These are phyloP conservation scores for Teratosphaeria epicoccoides DNA, from an alignment of 2,329 filamentous ascomycete species.

Conservation along the genomic window DNA sequence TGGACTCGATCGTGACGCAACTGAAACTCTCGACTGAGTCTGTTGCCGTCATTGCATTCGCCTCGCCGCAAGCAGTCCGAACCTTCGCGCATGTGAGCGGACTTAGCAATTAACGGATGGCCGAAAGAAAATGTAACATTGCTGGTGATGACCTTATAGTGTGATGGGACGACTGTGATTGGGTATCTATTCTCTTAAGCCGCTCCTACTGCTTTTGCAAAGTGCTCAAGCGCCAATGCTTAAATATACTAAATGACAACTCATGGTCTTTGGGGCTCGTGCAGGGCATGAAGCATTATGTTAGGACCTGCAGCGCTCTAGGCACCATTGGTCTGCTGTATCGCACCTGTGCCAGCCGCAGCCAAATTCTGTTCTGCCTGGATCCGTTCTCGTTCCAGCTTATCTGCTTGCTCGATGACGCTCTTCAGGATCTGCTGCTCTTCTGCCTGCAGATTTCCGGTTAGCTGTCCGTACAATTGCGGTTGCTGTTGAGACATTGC, in stretches of 20 bases:
- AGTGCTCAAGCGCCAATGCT: background rate
- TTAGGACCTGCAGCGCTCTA: background rate
- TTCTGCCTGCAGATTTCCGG: conserved; percentile 64
- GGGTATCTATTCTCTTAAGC: background rate
- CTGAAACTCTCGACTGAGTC: no score
- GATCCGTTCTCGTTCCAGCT: conserved; percentile 27
- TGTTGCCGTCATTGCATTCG: no score
- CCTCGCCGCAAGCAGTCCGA: no score
- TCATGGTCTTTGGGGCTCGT: background rate
- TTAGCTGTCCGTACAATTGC: conserved; percentile 72
- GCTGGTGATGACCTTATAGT: background rate
- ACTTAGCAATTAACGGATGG: no score
- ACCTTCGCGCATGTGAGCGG: no score
- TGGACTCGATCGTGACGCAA: no score
- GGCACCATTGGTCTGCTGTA: background rate
- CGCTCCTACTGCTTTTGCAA: background rate
- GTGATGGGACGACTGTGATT: background rate
- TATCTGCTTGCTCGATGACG: conserved; percentile 62
- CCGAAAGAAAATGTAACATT: no score
- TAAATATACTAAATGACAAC: background rate
- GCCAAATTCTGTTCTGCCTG: conserved; percentile 11
- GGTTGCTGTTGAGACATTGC: conserved; percentile 81
- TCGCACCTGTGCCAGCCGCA: background rate
- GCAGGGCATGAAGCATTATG: background rate
- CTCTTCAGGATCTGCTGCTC: conserved; percentile 73